Percentiles rank a stretch among this genome's conserved stretches.
phyloP scores from a whole-genome alignment of 2,329 filamentous ascomycete species.

The Xylariaceae sp. region DNA sequence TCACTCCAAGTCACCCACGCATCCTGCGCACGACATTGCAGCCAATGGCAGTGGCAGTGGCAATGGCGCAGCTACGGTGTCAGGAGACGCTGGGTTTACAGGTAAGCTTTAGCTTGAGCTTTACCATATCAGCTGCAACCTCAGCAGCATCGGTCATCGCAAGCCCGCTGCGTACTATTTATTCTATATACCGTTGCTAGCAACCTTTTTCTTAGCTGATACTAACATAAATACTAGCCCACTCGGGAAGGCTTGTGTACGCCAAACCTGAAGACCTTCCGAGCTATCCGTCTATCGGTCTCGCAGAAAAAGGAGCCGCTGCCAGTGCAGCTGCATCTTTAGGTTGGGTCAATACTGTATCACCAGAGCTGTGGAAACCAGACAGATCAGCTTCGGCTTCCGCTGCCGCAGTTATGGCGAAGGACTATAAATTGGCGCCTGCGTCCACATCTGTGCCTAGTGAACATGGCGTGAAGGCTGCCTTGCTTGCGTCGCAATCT shows the following conservation, averaged over 20 bases:
- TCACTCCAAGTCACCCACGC: slow-evolving; percentile 11
- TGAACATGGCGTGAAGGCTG: slow-evolving; percentile 72
- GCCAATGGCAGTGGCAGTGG: slow-evolving; percentile 13
- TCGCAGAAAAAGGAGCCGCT: slow-evolving; percentile 59
- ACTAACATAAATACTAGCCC: slow-evolving; percentile 22
- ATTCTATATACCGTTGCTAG: neutral
- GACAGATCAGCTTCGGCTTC: slow-evolving; percentile 60
- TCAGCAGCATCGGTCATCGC: neutral
- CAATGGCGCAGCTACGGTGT: slow-evolving; percentile 6
- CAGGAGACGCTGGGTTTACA: slow-evolving; percentile 26
- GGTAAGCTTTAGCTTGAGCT: slow-evolving; percentile 28
- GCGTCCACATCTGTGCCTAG: slow-evolving; percentile 66
- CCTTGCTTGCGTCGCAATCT: slow-evolving; percentile 64
- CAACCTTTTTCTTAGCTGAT: neutral
- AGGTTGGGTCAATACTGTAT: slow-evolving; percentile 71
- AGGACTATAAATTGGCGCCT: slow-evolving; percentile 40
- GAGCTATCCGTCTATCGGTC: slow-evolving; percentile 70
- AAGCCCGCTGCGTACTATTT: neutral
- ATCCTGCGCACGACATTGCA: slow-evolving; percentile 10
- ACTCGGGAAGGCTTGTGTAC: slow-evolving; percentile 33
- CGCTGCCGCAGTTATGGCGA: slow-evolving; percentile 37
- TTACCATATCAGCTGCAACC: neutral
- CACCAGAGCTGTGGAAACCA: slow-evolving; percentile 68
- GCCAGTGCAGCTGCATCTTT: slow-evolving; percentile 75
- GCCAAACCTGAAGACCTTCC: slow-evolving; percentile 69